Conservation (phyloP, 2,329 filamentous ascomycete species). For the Fusarium vanettenii region DNA sequence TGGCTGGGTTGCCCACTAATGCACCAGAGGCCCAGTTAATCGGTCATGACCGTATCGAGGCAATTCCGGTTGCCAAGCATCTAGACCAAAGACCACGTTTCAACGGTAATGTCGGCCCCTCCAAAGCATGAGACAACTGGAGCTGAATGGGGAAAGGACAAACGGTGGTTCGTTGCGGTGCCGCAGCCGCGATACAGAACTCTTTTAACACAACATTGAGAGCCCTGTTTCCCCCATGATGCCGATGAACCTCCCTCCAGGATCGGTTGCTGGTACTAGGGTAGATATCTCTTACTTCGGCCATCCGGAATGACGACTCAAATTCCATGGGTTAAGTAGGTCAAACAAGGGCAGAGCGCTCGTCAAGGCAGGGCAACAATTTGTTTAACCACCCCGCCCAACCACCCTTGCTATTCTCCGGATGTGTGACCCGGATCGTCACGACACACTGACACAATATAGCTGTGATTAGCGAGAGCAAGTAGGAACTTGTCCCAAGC, state of each 20-base stretch:
- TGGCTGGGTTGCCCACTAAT: not conserved
- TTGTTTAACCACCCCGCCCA: not conserved
- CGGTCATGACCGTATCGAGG: not conserved
- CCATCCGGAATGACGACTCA: not conserved
- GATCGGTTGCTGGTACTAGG: not conserved
- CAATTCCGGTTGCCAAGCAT: not conserved
- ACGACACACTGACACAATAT: not conserved
- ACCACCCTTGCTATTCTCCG: not conserved
- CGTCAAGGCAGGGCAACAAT: not conserved
- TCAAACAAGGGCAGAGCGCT: not conserved
- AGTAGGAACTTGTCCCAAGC: not conserved
- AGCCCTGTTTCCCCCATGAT: not conserved
- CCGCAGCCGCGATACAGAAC: not conserved
- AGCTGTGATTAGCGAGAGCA: not conserved
- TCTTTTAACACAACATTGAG: not conserved
- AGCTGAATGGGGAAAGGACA: not conserved
- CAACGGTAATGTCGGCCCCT: not conserved
- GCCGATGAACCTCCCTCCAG: not conserved
- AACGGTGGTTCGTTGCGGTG: not conserved
- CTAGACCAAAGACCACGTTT: not conserved
- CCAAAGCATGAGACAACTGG: not conserved
- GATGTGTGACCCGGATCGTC: not conserved
- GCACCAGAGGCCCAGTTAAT: not conserved
- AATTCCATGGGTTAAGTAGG: not conserved
- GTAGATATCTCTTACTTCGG: not conserved